Conservation (phyloP, 2,329 filamentous ascomycete genomes). For the Claviceps capensis region DNA sequence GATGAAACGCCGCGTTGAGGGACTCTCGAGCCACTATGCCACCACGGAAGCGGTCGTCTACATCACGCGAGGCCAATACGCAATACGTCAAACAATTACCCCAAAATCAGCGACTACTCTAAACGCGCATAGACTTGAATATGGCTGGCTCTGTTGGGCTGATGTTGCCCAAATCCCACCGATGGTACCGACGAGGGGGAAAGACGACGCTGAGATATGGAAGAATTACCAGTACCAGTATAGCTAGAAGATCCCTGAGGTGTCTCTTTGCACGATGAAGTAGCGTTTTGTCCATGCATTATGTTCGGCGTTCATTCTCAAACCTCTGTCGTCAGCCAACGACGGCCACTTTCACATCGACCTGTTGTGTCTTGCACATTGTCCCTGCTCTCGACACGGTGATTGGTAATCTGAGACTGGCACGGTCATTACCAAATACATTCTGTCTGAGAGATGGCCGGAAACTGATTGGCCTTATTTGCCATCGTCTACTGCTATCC, state of each 20-base stretch:
- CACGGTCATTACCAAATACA: conserved; percentile 32
- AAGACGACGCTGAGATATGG: conserved; percentile 6
- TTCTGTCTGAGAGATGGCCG: conserved; percentile 37
- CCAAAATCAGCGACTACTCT: too few relatives aligned
- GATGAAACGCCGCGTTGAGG: conserved; percentile 50
- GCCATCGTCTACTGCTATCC: conserved; percentile 22
- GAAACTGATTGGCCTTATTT: conserved; percentile 46
- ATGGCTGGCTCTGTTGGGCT: conserved; percentile 43
- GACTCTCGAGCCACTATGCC: conserved; percentile 46
- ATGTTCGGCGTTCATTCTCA: too few relatives aligned
- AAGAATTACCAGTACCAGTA: conserved; percentile 2
- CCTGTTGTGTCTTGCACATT: conserved; percentile 38
- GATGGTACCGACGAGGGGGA: conserved; percentile 21
- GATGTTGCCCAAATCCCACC: conserved; percentile 54
- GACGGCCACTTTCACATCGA: conserved; percentile 31
- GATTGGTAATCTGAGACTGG: conserved; percentile 48
- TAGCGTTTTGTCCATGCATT: too few relatives aligned
- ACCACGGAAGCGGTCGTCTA: conserved; percentile 57
- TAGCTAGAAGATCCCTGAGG: too few relatives aligned
- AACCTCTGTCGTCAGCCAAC: too few relatives aligned
- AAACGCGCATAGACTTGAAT: conserved; percentile 13
- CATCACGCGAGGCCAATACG: conserved; percentile 49
- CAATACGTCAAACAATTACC: conserved; percentile 38
- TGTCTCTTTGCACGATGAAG: too few relatives aligned
- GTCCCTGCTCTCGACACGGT: conserved; percentile 46